Evolutionary conservation across 176 grass and related monocot genomes (phyloP), one percentile per base, ranked within the genome.

Genomic region (Ensete glaucum): DNA sequence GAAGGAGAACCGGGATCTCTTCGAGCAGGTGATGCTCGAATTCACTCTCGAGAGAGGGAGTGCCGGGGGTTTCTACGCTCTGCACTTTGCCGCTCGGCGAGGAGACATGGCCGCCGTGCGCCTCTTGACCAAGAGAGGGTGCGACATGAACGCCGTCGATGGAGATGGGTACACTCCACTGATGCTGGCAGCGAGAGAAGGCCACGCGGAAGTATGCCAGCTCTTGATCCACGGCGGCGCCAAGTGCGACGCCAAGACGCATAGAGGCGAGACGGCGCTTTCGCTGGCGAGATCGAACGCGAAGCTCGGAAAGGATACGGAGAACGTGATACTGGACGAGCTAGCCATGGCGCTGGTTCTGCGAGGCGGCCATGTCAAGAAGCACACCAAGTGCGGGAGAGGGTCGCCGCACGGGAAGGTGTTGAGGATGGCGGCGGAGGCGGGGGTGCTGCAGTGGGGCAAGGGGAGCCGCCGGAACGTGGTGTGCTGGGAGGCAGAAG

Each of bases 21-120:
- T 99, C 71, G 95, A 99, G 86, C 95, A 89, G 85, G 86, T 89
- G 65, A 91, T 99, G 95, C 88, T 99, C 15, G 86, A 99, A 54
- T 88, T 94, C 72, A 86, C 84, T 9, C 82, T 99, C 66, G 95
- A 99, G 87, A 93, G 89, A n/a, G 95, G 95, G 72, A 76, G 76
- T 54, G 82, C 90, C 4, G 86, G 88, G 1, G 86, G 82, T 0
- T 94, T 94, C 87, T 89, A 89, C 64, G 95, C 90, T 20, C 79
- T 99, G 22, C 95, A 94, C 77, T 94, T 86, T 15, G 90, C 90
- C 0, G 89, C 90, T 43, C 77, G 90, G 63, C 88, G 88, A 3
- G 90, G 88, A 0, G 90, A 94, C 84, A 2, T 77, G 11, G 78
- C 86, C 1, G 90, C 90, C 0, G 88, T 81, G 56, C 73, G 54